These are phyloP conservation scores for Nephelium lappaceum DNA, from an alignment of 345 rosid species.

Conservation along the genomic window DNA sequence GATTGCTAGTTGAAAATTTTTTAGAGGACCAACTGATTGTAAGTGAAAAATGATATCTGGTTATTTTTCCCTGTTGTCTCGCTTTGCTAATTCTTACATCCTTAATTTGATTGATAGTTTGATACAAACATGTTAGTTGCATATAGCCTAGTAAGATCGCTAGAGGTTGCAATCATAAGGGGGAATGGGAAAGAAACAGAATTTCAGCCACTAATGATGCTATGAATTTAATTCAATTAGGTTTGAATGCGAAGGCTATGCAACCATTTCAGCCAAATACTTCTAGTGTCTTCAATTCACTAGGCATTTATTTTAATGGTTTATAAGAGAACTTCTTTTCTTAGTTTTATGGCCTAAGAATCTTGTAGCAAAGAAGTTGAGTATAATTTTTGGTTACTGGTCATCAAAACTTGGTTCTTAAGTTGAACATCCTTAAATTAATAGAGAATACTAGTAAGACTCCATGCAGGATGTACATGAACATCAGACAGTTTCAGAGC, in stretches of 20 bases:
- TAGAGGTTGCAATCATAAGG: neutral
- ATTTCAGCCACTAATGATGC: neutral
- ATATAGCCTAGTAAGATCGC: neutral
- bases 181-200: neutral
- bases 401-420: too few relatives aligned
- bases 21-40: too few relatives aligned
- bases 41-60: neutral
- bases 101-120: neutral
- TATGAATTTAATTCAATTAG: neutral
- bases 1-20: neutral
- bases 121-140: neutral
- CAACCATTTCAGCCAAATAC: neutral
- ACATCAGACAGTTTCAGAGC: neutral
- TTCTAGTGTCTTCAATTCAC: neutral
- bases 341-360: neutral
- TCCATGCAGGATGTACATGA: neutral
- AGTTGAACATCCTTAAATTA: neutral
- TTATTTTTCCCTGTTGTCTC: neutral
- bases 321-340: neutral
- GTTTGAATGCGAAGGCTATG: neutral
- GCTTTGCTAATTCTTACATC: neutral
- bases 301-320: neutral
- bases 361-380: constrained; percentile 6
- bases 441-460: neutral
- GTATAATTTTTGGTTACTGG: neutral